A percentile compares a stretch with the other conserved stretches of the same genome.
Evolutionary conservation across 306 rosid genomes (phyloP).

Genomic region (Gastrolobium bilobum): DNA sequence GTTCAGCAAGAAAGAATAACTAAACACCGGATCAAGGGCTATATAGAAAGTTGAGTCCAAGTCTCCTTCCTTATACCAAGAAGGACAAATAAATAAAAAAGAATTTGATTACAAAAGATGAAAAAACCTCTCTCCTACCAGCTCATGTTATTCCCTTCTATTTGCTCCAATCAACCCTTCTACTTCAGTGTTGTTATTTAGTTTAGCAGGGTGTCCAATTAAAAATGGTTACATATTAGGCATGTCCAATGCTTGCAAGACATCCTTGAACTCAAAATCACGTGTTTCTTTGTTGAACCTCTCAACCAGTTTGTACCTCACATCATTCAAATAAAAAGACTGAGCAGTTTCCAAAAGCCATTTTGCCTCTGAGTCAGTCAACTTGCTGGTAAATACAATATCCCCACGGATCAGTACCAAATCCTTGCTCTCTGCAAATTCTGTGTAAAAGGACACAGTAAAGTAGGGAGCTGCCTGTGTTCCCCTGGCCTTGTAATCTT

Average conservation of each 20-base stretch:
- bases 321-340: slow-evolving; percentile 85
- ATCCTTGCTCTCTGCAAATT: slow-evolving; percentile 91
- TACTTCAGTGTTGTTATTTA: slow-evolving; percentile 11
- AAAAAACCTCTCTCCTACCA: slow-evolving; percentile 28
- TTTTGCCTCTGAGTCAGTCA: slow-evolving; percentile 78
- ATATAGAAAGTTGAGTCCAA: slow-evolving; percentile 28
- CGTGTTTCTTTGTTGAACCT: slow-evolving; percentile 82
- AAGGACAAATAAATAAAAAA: slow-evolving; percentile 20
- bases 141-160: slow-evolving; percentile 13
- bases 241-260: slow-evolving; percentile 81
- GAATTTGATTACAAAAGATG: background rate
- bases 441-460: slow-evolving; percentile 73
- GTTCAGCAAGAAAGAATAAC: slow-evolving; percentile 20
- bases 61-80: background rate
- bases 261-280: slow-evolving; percentile 96
- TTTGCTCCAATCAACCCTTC: slow-evolving; percentile 21
- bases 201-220: background rate
- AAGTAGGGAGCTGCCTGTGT: slow-evolving; percentile 92
- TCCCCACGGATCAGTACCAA: slow-evolving; percentile 89
- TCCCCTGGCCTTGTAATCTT: slow-evolving; percentile 96
- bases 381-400: slow-evolving; percentile 83
- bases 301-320: slow-evolving; percentile 81
- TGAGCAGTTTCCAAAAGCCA: slow-evolving; percentile 87
- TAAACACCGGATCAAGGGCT: background rate
- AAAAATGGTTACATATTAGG: slow-evolving; percentile 65